Evolutionary conservation across 805 yeast genomes (phyloP).

Genomic region (Pichia ethanolica): DNA sequence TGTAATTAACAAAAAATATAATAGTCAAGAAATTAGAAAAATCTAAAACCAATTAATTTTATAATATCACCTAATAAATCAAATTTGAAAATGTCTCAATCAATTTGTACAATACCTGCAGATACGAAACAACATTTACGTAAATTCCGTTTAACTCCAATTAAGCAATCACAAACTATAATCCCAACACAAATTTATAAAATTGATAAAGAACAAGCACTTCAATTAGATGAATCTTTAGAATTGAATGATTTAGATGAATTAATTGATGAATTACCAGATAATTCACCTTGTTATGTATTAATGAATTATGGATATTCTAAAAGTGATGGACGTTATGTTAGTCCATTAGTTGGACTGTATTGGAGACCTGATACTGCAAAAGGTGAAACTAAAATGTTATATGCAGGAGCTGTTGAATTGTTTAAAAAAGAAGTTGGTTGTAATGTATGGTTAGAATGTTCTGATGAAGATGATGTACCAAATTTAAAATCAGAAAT

Average conservation of each 20-base stretch:
- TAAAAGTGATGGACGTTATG: constrained; percentile 58
- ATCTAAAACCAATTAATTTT: too few species aligned
- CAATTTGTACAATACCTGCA: constrained; percentile 55
- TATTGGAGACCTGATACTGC: constrained; percentile 86
- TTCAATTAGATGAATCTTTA: constrained; percentile 36
- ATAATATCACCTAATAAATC: too few species aligned
- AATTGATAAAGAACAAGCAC: constrained; percentile 53
- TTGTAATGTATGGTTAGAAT: constrained; percentile 53
- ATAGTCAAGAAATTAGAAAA: too few species aligned
- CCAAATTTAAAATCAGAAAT: constrained; percentile 43
- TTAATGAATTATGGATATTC: constrained; percentile 71
- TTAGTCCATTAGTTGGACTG: constrained; percentile 68
- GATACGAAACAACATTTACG: constrained; percentile 53
- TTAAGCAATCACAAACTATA: constrained; percentile 52
- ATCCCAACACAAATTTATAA: constrained; percentile 57
- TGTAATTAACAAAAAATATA: too few species aligned
- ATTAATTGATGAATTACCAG: constrained; percentile 71
- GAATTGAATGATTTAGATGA: constrained; percentile 51
- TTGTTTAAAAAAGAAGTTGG: constrained; percentile 72
- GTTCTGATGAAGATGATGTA: constrained; percentile 64
- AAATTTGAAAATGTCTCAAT: constrained; percentile 30
- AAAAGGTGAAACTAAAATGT: constrained; percentile 77
- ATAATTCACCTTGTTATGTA: constrained; percentile 69
- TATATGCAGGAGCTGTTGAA: constrained; percentile 88
- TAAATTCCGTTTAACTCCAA: constrained; percentile 57